These are phyloP conservation scores for Protomyces macrosporus DNA, from an alignment of 1,139 yeast genomes.

Conservation along the genomic window DNA sequence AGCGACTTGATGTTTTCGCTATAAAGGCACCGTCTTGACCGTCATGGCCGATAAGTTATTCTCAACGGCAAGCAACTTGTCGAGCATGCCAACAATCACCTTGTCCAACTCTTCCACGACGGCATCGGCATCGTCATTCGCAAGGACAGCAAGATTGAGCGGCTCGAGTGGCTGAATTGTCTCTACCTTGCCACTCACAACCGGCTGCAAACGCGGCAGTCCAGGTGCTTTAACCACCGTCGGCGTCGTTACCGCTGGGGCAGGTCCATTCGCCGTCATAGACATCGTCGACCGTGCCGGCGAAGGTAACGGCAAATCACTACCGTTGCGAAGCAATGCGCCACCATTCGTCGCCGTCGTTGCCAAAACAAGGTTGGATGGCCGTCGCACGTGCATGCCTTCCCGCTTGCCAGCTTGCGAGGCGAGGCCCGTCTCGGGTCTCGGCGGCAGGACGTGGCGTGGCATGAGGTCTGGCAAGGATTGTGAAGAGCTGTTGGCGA, in stretches of 20 bases:
- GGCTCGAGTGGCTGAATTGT: slow-evolving; percentile 2
- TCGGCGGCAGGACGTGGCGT: neutral
- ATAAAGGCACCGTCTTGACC: neutral
- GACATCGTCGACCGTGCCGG: neutral
- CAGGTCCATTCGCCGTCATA: neutral
- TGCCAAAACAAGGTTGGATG: slow-evolving; percentile 8
- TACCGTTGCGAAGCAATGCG: neutral
- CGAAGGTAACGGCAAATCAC: slow-evolving; percentile 4
- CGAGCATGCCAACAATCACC: slow-evolving; percentile 11
- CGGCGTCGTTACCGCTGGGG: neutral
- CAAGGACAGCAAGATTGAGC: slow-evolving; percentile 8
- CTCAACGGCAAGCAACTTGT: slow-evolving; percentile 9
- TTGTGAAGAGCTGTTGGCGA: slow-evolving; percentile 1
- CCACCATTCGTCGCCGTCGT: neutral
- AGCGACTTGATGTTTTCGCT: slow-evolving; percentile 50
- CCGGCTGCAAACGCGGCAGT: neutral
- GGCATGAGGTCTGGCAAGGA: slow-evolving; percentile 11
- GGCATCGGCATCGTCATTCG: neutral
- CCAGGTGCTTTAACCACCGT: neutral
- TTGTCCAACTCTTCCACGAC: slow-evolving; percentile 15
- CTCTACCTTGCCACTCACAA: neutral
- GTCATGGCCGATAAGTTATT: slow-evolving; percentile 11
- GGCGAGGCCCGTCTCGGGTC: neutral
- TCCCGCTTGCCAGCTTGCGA: neutral
- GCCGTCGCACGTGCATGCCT: slow-evolving; percentile 8